phyloP scores from a whole-genome alignment of 2,329 filamentous ascomycete genomes.

The Hypoxylon sp. region DNA sequence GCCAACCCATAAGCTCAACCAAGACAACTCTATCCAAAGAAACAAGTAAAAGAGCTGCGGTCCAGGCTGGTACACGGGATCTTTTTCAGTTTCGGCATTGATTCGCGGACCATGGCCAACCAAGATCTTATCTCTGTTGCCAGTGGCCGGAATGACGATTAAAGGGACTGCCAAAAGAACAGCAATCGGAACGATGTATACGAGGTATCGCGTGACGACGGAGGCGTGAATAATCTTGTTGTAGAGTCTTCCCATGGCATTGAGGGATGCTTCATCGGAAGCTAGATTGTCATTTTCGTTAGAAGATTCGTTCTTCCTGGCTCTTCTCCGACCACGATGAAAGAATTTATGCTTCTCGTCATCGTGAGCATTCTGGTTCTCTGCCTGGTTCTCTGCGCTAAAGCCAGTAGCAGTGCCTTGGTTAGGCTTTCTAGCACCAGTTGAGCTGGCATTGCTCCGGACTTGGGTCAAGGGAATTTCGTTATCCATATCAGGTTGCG shows the following conservation, averaged over 20 bases:
- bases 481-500: conserved; percentile 45
- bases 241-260: conserved; percentile 76
- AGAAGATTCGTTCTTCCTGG: conserved; percentile 58
- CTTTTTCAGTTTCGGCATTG: conserved; percentile 32
- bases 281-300: conserved; percentile 62
- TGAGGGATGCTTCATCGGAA: conserved; percentile 69
- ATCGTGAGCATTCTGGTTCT: conserved; percentile 55
- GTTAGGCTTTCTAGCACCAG: conserved; percentile 66
- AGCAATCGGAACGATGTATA: conserved; percentile 77
- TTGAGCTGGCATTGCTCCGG: conserved; percentile 68
- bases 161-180: conserved; percentile 74
- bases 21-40: conserved; percentile 78
- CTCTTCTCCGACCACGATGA: conserved; percentile 65
- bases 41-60: conserved; percentile 73
- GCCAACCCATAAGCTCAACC: conserved; percentile 76
- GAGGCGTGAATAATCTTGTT: conserved; percentile 75
- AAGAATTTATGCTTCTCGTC: conserved; percentile 65
- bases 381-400: conserved; percentile 56
- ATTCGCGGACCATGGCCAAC: conserved; percentile 56
- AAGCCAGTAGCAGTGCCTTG: conserved; percentile 56
- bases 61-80: conserved; percentile 53
- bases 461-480: conserved; percentile 59
- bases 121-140: conserved; percentile 55
- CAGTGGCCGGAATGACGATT: conserved; percentile 66
- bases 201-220: conserved; percentile 74